Base-by-base conservation (phyloP, 768 basidiomycete species). In the Lactarius trivialis region DNA sequence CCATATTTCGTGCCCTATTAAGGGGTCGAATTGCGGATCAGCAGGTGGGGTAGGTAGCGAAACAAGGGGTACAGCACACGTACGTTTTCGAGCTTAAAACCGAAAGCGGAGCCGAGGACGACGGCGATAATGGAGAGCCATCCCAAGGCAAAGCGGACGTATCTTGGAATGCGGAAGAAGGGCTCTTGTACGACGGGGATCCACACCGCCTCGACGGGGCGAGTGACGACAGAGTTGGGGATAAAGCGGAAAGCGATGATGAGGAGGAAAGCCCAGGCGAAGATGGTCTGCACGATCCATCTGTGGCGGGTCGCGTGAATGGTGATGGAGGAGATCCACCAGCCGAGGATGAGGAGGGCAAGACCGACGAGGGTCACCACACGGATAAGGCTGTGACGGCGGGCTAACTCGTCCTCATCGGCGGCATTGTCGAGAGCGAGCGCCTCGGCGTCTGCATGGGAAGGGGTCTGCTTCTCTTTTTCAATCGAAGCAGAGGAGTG, bases 231-330 rank as follows among this genome's bases (percentile, higher is more conserved):
- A 4, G 82, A 79, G 71, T 82, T 86, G 64, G 91, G 90, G 58
- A 92, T 84, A 72, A 83, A 93, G n/a, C 89, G 84, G 78, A 91
- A 92, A 4, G 86, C 88, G 64, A 92, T 92, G 64, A 90, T 79
- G 6, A 82, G 66, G 65, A 93, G 77, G 76, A 93, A 91, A 58
- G 83, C 82, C 91, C 92, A 94, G 2, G 91, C 88, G 68, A 87
- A 88, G 39, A 92, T 45, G 0, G 89, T 88, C 73, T 91, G 89
- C 9, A 88, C 86, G 64, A 92, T 81, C 89, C 91, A 93, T 76
- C 89, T 79, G 72, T 82, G 85, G 56, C 91, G 82, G 3, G 91
- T 92, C 6, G 79, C 83, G 58, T 76, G 68, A 54, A 93, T 73
- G 14, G 91, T 71, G 0, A 83, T 91, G 9, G 91, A 75, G 63